Evolutionary conservation across 1,284 basidiomycete species (phyloP).

Genomic region (Microbotryomycetes sp.): DNA sequence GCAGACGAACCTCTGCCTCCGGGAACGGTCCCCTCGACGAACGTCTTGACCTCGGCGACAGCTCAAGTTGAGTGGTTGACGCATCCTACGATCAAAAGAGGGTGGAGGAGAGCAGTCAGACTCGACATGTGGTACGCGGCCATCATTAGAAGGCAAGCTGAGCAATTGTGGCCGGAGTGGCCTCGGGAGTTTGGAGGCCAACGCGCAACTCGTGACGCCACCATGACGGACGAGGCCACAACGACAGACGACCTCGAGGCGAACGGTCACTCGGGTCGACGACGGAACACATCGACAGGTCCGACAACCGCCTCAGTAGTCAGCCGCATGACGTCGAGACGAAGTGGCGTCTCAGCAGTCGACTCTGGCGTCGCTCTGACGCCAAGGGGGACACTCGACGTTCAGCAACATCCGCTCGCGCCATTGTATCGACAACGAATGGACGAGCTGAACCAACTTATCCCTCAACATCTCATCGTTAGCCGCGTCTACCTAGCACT

Average conservation of each 20-base stretch:
- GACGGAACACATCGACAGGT: background rate
- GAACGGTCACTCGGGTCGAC: background rate
- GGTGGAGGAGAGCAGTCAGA: background rate
- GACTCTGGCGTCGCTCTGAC: conserved; percentile 26
- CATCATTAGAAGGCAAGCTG: conserved; percentile 4
- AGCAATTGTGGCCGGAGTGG: conserved; percentile 20
- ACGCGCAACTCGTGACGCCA: background rate
- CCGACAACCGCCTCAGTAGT: background rate
- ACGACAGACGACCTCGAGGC: background rate
- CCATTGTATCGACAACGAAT: conserved; percentile 17
- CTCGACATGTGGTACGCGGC: conserved; percentile 2
- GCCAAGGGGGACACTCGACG: background rate
- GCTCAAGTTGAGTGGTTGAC: conserved; percentile 8
- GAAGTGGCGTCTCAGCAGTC: background rate
- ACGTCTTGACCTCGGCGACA: conserved; percentile 11
- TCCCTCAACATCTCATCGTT: conserved; percentile 4
- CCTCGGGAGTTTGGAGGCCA: conserved; percentile 28
- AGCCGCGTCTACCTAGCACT: conserved; percentile 18
- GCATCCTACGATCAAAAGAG: conserved; percentile 15
- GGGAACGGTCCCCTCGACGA: conserved; percentile 13
- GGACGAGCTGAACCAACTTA: conserved; percentile 15
- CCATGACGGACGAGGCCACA: background rate
- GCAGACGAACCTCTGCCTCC: background rate
- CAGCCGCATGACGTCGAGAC: conserved; percentile 5
- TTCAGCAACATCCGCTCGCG: conserved; percentile 16